Percentiles rank a stretch among this genome's conserved stretches.
phyloP scores from a whole-genome alignment of 371 early-diverging fungal genomes.

The Choanephora cucurbitarum region DNA sequence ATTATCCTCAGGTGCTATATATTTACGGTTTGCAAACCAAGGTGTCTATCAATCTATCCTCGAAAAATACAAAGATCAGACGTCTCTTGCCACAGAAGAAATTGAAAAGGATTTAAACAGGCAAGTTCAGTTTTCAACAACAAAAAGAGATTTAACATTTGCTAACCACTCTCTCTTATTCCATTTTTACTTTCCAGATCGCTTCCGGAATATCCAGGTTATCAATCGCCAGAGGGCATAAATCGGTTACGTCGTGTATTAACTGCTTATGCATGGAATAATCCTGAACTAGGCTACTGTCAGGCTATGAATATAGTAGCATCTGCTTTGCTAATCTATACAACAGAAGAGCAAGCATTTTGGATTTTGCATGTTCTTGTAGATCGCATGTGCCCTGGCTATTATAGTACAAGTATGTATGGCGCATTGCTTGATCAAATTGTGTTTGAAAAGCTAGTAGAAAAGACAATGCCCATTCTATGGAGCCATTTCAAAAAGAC shows the following conservation, averaged over 20 bases:
- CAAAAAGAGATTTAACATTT: no score
- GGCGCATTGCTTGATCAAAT: constrained; percentile 95
- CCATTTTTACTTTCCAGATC: constrained; percentile 39
- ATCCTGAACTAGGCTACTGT: constrained; percentile 95
- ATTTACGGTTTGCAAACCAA: constrained; percentile 80
- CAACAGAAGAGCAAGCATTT: constrained; percentile 97
- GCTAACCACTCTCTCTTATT: not conserved
- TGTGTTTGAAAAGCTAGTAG: constrained; percentile 88
- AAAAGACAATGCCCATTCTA: constrained; percentile 77
- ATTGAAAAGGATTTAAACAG: constrained; percentile 98
- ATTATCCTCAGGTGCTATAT: constrained; percentile 87
- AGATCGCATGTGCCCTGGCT: constrained; percentile 90
- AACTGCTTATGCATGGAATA: constrained; percentile 82
- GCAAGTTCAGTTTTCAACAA: constrained; percentile 24
- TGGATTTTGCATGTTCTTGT: constrained; percentile 90
- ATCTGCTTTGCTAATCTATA: constrained; percentile 88
- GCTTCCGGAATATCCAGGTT: constrained; percentile 93
- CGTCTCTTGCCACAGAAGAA: constrained; percentile 84
- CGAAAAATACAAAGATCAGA: constrained; percentile 67
- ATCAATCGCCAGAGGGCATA: constrained; percentile 91
- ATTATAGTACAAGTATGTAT: constrained; percentile 97
- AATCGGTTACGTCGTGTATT: constrained; percentile 87
- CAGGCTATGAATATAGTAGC: constrained; percentile 99
- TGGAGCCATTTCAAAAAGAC: constrained; percentile 77
- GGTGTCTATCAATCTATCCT: constrained; percentile 84